Percentiles rank a stretch among this genome's conserved stretches.
phyloP scores from a whole-genome alignment of 306 rosid species.

The Lathyrus oleraceus region DNA sequence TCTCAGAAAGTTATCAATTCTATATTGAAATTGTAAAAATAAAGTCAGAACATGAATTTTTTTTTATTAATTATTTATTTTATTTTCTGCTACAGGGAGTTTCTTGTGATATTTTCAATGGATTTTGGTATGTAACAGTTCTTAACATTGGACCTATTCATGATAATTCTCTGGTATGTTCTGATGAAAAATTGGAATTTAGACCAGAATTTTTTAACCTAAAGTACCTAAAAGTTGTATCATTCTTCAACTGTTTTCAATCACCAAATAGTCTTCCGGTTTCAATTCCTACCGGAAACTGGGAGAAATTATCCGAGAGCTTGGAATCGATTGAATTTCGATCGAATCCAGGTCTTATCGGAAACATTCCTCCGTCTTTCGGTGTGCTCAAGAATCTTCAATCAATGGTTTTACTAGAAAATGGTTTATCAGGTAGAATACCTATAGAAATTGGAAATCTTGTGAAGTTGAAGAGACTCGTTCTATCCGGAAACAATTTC shows the following conservation, averaged over 20 bases:
- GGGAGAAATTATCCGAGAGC: conserved; percentile 66
- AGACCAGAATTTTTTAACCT: conserved; percentile 61
- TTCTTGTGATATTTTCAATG: conserved; percentile 80
- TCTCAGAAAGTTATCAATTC: conserved; percentile 15
- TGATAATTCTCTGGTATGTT: conserved; percentile 79
- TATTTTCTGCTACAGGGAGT: conserved; percentile 68
- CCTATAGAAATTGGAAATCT: conserved; percentile 63
- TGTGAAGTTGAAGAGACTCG: conserved; percentile 59
- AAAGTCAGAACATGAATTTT: not conserved
- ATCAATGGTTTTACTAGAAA: conserved; percentile 67
- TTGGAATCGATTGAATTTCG: conserved; percentile 79
- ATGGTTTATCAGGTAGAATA: conserved; percentile 62
- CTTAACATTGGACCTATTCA: conserved; percentile 75
- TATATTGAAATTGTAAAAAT: not conserved
- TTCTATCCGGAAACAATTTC: conserved; percentile 60
- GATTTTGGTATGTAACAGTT: conserved; percentile 81
- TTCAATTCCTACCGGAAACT: conserved; percentile 54
- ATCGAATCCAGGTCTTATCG: conserved; percentile 67
- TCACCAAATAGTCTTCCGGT: conserved; percentile 48
- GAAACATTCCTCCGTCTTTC: conserved; percentile 57
- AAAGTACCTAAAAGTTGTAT: conserved; percentile 61
- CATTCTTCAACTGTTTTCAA: conserved; percentile 74
- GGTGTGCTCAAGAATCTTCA: conserved; percentile 67
- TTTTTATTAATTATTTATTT: not conserved
- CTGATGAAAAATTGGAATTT: conserved; percentile 48